phyloP scores from a whole-genome alignment of 345 rosid species.

The Syzygium aqueum region DNA sequence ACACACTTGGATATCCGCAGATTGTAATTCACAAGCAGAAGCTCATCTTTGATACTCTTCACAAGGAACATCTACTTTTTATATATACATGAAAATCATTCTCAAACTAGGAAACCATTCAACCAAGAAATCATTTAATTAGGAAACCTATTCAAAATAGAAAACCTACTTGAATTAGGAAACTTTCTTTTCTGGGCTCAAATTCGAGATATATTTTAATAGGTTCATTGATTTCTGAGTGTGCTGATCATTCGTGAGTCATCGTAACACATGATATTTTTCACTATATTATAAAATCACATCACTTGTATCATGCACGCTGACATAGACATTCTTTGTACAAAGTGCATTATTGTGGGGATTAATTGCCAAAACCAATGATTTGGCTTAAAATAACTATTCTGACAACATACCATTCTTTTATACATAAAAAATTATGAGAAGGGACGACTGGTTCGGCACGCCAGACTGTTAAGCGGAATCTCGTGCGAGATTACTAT shows the following conservation, averaged over 20 bases:
- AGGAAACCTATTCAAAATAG: no score
- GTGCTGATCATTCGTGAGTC: neutral
- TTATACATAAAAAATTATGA: neutral
- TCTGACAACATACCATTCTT: neutral
- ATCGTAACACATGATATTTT: neutral
- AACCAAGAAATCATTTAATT: no score
- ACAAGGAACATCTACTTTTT: no score
- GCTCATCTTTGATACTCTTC: no score
- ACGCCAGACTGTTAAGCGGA: neutral
- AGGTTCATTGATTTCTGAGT: neutral
- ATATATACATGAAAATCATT: no score
- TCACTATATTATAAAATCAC: neutral
- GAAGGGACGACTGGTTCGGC: neutral
- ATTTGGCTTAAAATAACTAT: neutral
- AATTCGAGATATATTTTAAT: no score
- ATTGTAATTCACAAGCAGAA: no score
- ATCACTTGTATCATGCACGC: neutral
- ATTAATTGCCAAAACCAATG: neutral
- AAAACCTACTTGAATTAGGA: no score
- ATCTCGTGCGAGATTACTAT: neutral
- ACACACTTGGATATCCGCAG: no score
- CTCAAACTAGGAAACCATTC: no score
- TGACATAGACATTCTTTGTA: neutral
- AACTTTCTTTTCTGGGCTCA: no score
- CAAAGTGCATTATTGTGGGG: neutral